Percentiles rank a stretch among this genome's conserved stretches.
These are phyloP conservation scores for Platismatia glauca DNA, from an alignment of 495 filamentous ascomycete species.

Conservation along the genomic window DNA sequence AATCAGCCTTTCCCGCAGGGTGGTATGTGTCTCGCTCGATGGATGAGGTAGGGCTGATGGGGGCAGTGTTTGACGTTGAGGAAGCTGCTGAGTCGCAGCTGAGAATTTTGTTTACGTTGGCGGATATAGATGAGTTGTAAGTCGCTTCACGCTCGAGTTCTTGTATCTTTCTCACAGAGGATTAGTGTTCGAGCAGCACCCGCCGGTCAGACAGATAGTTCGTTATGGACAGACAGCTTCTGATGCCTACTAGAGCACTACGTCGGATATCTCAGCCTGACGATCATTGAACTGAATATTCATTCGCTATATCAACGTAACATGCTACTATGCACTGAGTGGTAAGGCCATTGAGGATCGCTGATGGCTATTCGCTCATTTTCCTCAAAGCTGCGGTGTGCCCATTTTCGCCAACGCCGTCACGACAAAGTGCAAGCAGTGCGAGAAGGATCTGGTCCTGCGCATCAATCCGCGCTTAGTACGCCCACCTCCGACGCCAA, in stretches of 20 bases:
- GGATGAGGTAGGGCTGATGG: neutral
- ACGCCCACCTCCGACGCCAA: neutral
- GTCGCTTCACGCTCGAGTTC: slow-evolving; percentile 8
- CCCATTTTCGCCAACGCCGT: slow-evolving; percentile 45
- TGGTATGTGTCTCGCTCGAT: slow-evolving; percentile 19
- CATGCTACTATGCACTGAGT: slow-evolving; percentile 48
- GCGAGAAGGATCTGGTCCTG: slow-evolving; percentile 36
- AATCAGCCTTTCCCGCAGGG: slow-evolving; percentile 43
- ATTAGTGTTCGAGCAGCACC: slow-evolving; percentile 31
- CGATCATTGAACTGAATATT: slow-evolving; percentile 47
- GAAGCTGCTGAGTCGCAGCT: slow-evolving; percentile 33
- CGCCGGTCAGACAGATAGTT: slow-evolving; percentile 27
- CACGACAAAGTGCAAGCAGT: slow-evolving; percentile 43
- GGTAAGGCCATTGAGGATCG: slow-evolving; percentile 31
- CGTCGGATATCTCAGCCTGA: slow-evolving; percentile 50
- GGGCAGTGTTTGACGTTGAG: slow-evolving; percentile 42
- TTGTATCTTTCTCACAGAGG: neutral
- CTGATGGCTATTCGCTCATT: neutral
- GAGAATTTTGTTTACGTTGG: slow-evolving; percentile 48
- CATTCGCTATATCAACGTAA: slow-evolving; percentile 35
- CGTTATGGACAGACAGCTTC: neutral
- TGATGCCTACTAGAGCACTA: slow-evolving; percentile 30
- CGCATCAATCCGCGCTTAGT: slow-evolving; percentile 42
- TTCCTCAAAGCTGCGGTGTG: slow-evolving; percentile 42
- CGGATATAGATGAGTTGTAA: slow-evolving; percentile 52